These are phyloP conservation scores for Pseudogymnoascus sp. DNA, from an alignment of 2,329 filamentous ascomycete species.

Conservation along the genomic window DNA sequence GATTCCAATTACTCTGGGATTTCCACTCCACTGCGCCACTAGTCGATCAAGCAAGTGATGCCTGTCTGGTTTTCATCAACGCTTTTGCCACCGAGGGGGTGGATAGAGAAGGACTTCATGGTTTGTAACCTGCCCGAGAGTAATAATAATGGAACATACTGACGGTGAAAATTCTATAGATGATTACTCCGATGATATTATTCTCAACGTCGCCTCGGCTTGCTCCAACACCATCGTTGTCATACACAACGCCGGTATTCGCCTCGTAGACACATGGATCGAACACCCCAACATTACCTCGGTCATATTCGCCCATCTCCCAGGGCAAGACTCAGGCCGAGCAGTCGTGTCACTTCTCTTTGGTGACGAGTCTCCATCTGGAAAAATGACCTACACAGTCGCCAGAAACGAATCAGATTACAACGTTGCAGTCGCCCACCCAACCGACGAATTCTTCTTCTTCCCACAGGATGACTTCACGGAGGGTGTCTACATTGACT, in stretches of 20 bases:
- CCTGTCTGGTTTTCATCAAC: constrained; percentile 62
- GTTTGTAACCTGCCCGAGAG: neutral
- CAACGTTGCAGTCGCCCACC: constrained; percentile 20
- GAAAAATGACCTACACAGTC: constrained; percentile 48
- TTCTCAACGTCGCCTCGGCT: constrained; percentile 46
- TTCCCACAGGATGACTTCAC: constrained; percentile 13
- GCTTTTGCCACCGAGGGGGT: constrained; percentile 66
- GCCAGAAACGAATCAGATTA: constrained; percentile 44
- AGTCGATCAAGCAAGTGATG: constrained; percentile 44
- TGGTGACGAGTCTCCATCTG: constrained; percentile 45
- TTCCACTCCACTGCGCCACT: constrained; percentile 39
- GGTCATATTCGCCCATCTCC: constrained; percentile 50
- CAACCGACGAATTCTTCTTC: constrained; percentile 27
- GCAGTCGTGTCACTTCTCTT: constrained; percentile 54
- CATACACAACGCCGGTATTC: constrained; percentile 53
- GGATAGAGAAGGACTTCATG: constrained; percentile 50
- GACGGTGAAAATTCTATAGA: neutral
- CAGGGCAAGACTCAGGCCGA: constrained; percentile 54
- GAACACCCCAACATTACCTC: constrained; percentile 56
- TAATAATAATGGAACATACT: neutral
- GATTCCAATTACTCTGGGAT: constrained; percentile 52
- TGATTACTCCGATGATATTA: constrained; percentile 43
- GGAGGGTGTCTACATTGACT: constrained; percentile 45
- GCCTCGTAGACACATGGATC: constrained; percentile 50
- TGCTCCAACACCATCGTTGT: constrained; percentile 57